phyloP scores from a whole-genome alignment of 2,329 filamentous ascomycete genomes.

The Claviceps sorghi region DNA sequence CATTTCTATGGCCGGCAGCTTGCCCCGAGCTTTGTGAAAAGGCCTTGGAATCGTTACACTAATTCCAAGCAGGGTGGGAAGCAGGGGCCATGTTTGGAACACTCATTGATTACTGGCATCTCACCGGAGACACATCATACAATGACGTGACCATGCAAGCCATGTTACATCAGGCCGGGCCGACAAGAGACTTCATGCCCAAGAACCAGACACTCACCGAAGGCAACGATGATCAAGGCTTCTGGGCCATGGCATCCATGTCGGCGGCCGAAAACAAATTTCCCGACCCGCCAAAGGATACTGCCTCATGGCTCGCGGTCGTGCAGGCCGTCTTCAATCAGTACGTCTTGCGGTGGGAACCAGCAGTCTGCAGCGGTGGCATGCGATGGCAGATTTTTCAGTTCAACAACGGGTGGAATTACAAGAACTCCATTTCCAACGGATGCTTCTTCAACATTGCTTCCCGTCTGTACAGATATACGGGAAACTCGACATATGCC shows the following conservation, averaged over 20 bases:
- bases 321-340: conserved; percentile 70
- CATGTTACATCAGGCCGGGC: conserved; percentile 44
- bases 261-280: conserved; percentile 64
- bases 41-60: neutral
- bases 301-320: conserved; percentile 62
- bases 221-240: conserved; percentile 66
- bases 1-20: conserved; percentile 19
- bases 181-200: conserved; percentile 51
- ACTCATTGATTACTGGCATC: conserved; percentile 57
- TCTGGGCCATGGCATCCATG: conserved; percentile 77
- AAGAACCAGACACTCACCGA: conserved; percentile 44
- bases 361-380: conserved; percentile 50
- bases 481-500: conserved; percentile 62
- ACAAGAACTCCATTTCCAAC: conserved; percentile 56
- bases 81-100: conserved; percentile 57
- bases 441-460: conserved; percentile 57
- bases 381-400: conserved; percentile 76
- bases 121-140: conserved; percentile 52
- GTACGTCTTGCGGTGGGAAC: conserved; percentile 58
- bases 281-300: conserved; percentile 45
- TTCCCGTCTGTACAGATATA: conserved; percentile 61
- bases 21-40: neutral
- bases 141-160: conserved; percentile 44
- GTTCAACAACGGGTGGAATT: conserved; percentile 57
- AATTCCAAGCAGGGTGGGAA: conserved; percentile 45